Evolutionary conservation across 2,329 filamentous ascomycete genomes (phyloP), one percentile per base, ranked within the genome.

Genomic region (Coniochaeta sp.): DNA sequence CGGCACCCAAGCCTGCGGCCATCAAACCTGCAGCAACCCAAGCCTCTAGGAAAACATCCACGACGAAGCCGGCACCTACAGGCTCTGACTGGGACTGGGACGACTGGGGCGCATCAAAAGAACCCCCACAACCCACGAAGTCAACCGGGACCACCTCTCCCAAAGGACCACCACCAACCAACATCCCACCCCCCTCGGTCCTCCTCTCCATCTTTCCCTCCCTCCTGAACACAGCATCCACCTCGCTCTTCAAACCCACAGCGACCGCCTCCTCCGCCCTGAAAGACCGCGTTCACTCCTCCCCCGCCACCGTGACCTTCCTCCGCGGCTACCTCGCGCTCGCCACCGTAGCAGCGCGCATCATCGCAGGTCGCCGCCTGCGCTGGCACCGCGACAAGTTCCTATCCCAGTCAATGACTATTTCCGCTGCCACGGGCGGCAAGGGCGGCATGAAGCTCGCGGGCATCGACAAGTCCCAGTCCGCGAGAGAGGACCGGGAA

Each of bases 381-480:
- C 86, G 92, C 52, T 97, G 92, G 92, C 92, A 95, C 65, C 82
- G 92, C 51, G 92, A 97, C 68, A 86, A 82, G 55, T 83, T 90
- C 55, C 74, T 97, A 10, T 82, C 88, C 1, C 90, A 96, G 67
- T 85, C 86, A 62, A 96, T 95, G 88, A 84, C 87, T 52, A 95
- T 97, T 55, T 89, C 89, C 1, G 82, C 83, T 2, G 62, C 60
- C 2, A 80, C 85, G 2, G 85, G 84, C 3, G 81, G 83, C 50
- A 89, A 88, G 60, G 85, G 92, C 3, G 67, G 67, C 9, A 96
- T 97, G 92, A 97, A 96, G 69, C 79, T 97, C 18, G 82, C 86
- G 0, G 87, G 89, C 12, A 75, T 97, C 38, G 91, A 96, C 68
- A 92, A 87, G 68, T 80, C 83, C 3, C 91, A 96, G 66, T 76